These are phyloP conservation scores for Globisporangium spiculum DNA, from an alignment of 352 stramenopile species.

Conservation along the genomic window DNA sequence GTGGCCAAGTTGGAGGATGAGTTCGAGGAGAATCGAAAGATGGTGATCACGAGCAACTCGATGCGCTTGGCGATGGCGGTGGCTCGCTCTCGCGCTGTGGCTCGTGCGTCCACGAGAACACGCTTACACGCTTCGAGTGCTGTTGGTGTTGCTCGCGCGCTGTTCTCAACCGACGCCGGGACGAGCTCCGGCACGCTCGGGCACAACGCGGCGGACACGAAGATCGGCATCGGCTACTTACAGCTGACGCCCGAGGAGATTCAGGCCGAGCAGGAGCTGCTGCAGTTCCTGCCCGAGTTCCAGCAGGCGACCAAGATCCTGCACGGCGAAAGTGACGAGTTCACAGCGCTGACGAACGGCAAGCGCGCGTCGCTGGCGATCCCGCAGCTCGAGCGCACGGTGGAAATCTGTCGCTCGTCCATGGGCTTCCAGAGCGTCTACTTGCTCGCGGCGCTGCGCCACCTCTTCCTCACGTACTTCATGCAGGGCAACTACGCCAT, in stretches of 20 bases:
- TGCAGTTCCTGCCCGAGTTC: conserved; percentile 65
- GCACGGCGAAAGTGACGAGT: conserved; percentile 32
- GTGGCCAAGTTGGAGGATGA: not conserved
- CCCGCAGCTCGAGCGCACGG: conserved; percentile 55
- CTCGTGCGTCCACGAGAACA: not conserved
- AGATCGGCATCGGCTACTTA: conserved; percentile 66
- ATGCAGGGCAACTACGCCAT: conserved; percentile 52
- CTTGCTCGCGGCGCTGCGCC: conserved; percentile 53
- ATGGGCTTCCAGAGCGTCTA: conserved; percentile 78
- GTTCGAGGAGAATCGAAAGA: conserved; percentile 1
- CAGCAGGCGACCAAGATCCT: conserved; percentile 59
- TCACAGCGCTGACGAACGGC: conserved; percentile 38
- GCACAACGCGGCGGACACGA: conserved; percentile 48
- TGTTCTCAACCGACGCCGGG: conserved; percentile 15
- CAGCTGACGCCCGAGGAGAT: conserved; percentile 62
- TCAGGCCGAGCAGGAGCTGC: conserved; percentile 60
- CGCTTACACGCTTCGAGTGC: not conserved
- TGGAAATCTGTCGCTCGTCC: conserved; percentile 71
- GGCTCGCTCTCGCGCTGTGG: not conserved
- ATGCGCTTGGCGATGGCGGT: conserved; percentile 1
- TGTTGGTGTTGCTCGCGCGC: not conserved
- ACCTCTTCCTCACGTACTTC: conserved; percentile 60
- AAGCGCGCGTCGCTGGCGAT: conserved; percentile 50
- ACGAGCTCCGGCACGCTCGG: conserved; percentile 31
- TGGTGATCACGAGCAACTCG: conserved; percentile 4